A percentile compares a stretch with the other conserved stretches of the same genome.
Conservation (phyloP, 129 eudicot genomes). For the Escallonia rubra region DNA sequence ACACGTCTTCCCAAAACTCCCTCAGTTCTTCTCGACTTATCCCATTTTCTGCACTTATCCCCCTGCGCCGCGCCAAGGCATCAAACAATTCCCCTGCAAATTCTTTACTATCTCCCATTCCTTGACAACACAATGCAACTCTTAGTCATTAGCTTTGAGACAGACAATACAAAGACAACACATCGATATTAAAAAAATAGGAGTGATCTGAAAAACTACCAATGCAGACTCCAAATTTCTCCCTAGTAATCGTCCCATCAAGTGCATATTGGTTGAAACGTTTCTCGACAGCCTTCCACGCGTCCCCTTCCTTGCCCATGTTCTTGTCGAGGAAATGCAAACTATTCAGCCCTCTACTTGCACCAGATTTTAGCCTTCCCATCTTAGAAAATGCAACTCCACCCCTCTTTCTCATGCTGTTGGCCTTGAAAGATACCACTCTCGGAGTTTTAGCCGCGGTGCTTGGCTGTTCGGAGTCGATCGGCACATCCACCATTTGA, state of each 20-base stretch:
- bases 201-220: constrained; percentile 17
- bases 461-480: neutral
- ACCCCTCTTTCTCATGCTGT: constrained; percentile 11
- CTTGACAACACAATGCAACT: constrained; percentile 15
- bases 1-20: constrained; percentile 44
- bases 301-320: constrained; percentile 39
- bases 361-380: constrained; percentile 39
- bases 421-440: neutral
- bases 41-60: constrained; percentile 30
- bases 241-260: constrained; percentile 33
- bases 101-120: constrained; percentile 49
- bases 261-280: constrained; percentile 26
- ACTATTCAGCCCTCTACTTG: constrained; percentile 31
- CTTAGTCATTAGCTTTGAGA: neutral
- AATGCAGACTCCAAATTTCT: constrained; percentile 48
- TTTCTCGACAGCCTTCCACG: constrained; percentile 42
- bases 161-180: neutral
- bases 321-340: constrained; percentile 43
- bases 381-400: constrained; percentile 16
- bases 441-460: neutral
- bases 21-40: constrained; percentile 23
- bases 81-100: constrained; percentile 45
- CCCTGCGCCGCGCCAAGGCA: constrained; percentile 42
- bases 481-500: constrained; percentile 1
- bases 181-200: neutral